Percentiles rank a stretch among this genome's conserved stretches.
Conservation (phyloP, 176 grass and related monocot species). For the Guadua angustifolia region DNA sequence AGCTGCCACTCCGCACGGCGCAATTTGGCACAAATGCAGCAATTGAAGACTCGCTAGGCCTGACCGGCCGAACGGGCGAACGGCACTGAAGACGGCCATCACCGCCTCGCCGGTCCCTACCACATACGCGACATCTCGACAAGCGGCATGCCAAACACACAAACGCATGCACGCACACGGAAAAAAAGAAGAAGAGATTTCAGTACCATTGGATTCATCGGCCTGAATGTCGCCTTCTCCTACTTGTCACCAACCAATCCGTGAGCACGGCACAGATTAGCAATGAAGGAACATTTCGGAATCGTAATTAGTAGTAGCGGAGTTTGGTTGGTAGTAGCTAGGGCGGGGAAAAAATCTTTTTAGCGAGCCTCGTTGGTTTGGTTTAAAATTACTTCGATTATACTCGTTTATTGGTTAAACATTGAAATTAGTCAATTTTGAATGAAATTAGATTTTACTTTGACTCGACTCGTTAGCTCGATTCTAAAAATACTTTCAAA, state of each 20-base stretch:
- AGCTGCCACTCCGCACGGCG: background rate
- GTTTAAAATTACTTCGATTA: too few relatives aligned
- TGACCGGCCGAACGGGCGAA: background rate
- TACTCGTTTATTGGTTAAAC: too few relatives aligned
- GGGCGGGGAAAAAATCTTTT: too few relatives aligned
- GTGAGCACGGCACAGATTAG: background rate
- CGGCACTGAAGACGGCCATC: slow-evolving; percentile 4
- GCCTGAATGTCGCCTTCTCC: background rate
- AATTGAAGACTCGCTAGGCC: background rate
- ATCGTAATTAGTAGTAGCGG: background rate
- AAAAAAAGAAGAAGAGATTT: background rate
- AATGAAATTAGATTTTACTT: too few relatives aligned
- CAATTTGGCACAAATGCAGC: background rate
- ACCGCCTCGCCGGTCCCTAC: background rate
- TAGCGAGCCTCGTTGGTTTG: too few relatives aligned
- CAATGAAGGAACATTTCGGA: background rate
- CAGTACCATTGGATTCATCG: background rate
- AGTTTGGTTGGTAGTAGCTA: background rate
- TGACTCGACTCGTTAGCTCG: too few relatives aligned
- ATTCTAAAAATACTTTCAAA: too few relatives aligned
- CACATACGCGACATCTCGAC: background rate
- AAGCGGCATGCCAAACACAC: background rate
- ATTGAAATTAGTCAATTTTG: too few relatives aligned
- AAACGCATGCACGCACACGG: background rate
- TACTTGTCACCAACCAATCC: background rate